phyloP scores from a whole-genome alignment of 106 monocot genomes.

The Amphibolis antarctica region DNA sequence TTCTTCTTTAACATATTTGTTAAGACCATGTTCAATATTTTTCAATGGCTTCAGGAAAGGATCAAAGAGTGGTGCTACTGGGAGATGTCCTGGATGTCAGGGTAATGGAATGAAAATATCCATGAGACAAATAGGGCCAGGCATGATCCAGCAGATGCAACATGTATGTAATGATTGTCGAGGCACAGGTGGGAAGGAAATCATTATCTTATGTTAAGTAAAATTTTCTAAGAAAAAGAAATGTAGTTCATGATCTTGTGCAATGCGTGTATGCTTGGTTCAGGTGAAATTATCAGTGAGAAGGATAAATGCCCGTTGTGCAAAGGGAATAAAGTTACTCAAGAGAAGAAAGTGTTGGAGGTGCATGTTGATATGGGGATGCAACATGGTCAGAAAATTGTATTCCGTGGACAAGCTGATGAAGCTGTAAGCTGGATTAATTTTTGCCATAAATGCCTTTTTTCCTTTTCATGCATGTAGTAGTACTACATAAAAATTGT shows the following conservation, averaged over 20 bases:
- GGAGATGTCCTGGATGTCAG: slow-evolving; percentile 41
- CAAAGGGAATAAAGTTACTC: slow-evolving; percentile 61
- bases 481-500: too few relatives aligned
- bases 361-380: slow-evolving; percentile 90
- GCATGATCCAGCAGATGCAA: slow-evolving; percentile 86
- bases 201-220: not conserved
- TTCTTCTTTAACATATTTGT: too few relatives aligned
- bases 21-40: not conserved
- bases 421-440: slow-evolving; percentile 46
- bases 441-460: too few relatives aligned
- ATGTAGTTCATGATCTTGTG: not conserved
- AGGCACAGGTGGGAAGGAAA: slow-evolving; percentile 38
- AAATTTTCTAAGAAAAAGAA: not conserved
- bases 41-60: slow-evolving; percentile 33
- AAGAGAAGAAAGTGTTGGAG: slow-evolving; percentile 73
- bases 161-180: slow-evolving; percentile 61
- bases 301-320: slow-evolving; percentile 72
- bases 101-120: slow-evolving; percentile 35
- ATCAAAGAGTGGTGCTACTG: slow-evolving; percentile 51
- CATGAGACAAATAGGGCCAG: slow-evolving; percentile 59
- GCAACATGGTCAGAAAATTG: slow-evolving; percentile 78
- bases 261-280: not conserved
- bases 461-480: not conserved
- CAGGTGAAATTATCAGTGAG: slow-evolving; percentile 67
- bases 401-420: slow-evolving; percentile 75